These are phyloP conservation scores for Saccharomycopsis crataegensis DNA, from an alignment of 1,139 yeast genomes.

Conservation along the genomic window DNA sequence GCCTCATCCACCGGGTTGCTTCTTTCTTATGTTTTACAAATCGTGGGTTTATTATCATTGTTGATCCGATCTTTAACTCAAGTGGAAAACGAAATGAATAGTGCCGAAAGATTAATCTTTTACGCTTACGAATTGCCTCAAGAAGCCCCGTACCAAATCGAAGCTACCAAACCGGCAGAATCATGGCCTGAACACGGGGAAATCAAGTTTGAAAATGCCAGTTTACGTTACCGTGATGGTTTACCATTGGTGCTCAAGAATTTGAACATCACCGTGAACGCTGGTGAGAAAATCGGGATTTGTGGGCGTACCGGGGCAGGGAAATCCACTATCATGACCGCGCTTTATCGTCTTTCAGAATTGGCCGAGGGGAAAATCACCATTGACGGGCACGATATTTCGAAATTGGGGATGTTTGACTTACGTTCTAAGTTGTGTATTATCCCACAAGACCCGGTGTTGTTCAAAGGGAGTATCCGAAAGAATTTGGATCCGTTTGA, in stretches of 20 bases:
- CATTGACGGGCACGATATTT: conserved; percentile 46
- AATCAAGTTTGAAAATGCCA: conserved; percentile 41
- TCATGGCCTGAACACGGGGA: conserved; percentile 48
- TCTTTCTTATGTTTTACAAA: conserved; percentile 48
- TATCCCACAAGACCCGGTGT: conserved; percentile 59
- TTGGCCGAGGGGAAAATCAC: conserved; percentile 36
- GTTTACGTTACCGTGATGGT: conserved; percentile 53
- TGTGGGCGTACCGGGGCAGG: conserved; percentile 68
- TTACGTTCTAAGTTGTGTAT: conserved; percentile 46
- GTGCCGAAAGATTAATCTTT: conserved; percentile 67
- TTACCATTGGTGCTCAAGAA: conserved; percentile 56
- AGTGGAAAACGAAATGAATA: conserved; percentile 71
- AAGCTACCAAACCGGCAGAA: conserved; percentile 43
- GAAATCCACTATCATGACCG: conserved; percentile 52
- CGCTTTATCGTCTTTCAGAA: conserved; percentile 46
- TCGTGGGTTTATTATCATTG: conserved; percentile 42
- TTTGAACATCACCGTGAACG: conserved; percentile 36
- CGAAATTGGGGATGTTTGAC: conserved; percentile 39
- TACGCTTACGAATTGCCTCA: conserved; percentile 63
- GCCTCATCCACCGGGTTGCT: conserved; percentile 70
- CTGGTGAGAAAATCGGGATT: conserved; percentile 46
- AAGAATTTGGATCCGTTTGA: conserved; percentile 52
- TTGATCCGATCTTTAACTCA: conserved; percentile 49
- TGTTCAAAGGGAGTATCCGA: conserved; percentile 48
- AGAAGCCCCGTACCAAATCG: conserved; percentile 47